phyloP scores from a whole-genome alignment of 371 early-diverging fungal species.

The Mucor mucedo region DNA sequence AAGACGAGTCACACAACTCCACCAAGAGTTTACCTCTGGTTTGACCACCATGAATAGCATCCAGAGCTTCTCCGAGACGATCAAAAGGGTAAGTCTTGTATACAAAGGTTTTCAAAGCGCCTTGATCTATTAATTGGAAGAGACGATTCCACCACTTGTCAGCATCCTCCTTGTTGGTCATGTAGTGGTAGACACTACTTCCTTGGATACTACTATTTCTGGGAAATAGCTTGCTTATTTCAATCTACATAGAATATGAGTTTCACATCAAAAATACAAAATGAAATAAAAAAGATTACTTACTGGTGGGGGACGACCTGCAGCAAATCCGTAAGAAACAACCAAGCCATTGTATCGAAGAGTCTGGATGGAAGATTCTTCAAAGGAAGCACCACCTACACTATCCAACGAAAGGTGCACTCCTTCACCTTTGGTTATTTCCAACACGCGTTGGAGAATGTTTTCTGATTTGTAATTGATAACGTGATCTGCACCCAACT shows the following conservation, averaged over 20 bases:
- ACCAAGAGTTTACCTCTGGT: slow-evolving; percentile 79
- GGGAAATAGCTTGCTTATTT: neutral
- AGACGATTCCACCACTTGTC: slow-evolving; percentile 61
- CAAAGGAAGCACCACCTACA: slow-evolving; percentile 89
- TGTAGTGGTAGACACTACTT: slow-evolving; percentile 37
- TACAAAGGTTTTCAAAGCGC: slow-evolving; percentile 66
- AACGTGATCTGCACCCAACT: slow-evolving; percentile 80
- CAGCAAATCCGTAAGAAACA: slow-evolving; percentile 93
- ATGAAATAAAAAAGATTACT: neutral
- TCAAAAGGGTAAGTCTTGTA: slow-evolving; percentile 77
- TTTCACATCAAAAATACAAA: neutral
- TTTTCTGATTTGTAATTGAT: slow-evolving; percentile 76
- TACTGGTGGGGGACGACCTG: slow-evolving; percentile 82
- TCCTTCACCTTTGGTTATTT: slow-evolving; percentile 78
- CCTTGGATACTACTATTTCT: neutral
- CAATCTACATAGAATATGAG: neutral
- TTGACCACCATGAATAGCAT: slow-evolving; percentile 76
- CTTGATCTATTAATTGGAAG: slow-evolving; percentile 57
- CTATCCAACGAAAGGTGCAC: slow-evolving; percentile 92
- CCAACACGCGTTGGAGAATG: slow-evolving; percentile 69
- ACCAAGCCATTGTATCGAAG: slow-evolving; percentile 78
- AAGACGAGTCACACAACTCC: slow-evolving; percentile 38
- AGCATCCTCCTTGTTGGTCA: slow-evolving; percentile 76
- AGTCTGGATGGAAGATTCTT: slow-evolving; percentile 65
- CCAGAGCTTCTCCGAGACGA: slow-evolving; percentile 78